Percentiles rank a stretch among this genome's conserved stretches.
Conservation (phyloP, 2,329 filamentous ascomycete species). For the Boeremia exigua region DNA sequence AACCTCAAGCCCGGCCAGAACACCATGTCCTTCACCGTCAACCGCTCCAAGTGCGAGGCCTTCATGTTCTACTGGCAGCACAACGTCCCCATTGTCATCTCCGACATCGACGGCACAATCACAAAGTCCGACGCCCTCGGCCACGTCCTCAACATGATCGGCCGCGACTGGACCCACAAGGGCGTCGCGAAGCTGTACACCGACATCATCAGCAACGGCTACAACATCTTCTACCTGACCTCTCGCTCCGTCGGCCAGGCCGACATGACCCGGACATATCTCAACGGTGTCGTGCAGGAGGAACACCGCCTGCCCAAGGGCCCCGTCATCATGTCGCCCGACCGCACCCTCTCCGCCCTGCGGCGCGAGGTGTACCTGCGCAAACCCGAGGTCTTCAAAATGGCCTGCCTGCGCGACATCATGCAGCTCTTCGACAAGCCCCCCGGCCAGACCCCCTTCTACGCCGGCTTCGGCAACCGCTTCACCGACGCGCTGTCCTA, state of each 20-base stretch:
- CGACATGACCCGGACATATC: constrained; percentile 86
- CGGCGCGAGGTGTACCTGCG: constrained; percentile 91
- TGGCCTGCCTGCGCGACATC: constrained; percentile 96
- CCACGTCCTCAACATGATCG: constrained; percentile 95
- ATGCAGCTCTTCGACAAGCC: constrained; percentile 75
- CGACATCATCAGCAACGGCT: constrained; percentile 93
- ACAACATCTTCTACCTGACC: constrained; percentile 98
- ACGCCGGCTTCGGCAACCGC: constrained; percentile 95
- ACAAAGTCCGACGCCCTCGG: constrained; percentile 95
- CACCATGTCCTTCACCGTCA: constrained; percentile 94
- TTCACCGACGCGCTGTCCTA: constrained; percentile 96
- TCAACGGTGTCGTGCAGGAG: constrained; percentile 88
- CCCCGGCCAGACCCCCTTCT: constrained; percentile 79
- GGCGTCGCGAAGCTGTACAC: constrained; percentile 97
- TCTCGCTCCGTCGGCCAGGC: constrained; percentile 92
- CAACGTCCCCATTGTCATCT: constrained; percentile 93
- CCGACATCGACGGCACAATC: constrained; percentile 98
- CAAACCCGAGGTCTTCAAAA: constrained; percentile 99
- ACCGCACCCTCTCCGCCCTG: constrained; percentile 91
- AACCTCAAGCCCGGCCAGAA: constrained; percentile 86
- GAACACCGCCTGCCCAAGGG: constrained; percentile 85
- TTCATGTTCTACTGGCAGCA: constrained; percentile 94
- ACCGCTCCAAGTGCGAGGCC: constrained; percentile 88
- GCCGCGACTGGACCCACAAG: constrained; percentile 95
- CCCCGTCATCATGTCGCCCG: constrained; percentile 92